Conservation (phyloP, 345 rosid species). For the Clarkia xantiana region DNA sequence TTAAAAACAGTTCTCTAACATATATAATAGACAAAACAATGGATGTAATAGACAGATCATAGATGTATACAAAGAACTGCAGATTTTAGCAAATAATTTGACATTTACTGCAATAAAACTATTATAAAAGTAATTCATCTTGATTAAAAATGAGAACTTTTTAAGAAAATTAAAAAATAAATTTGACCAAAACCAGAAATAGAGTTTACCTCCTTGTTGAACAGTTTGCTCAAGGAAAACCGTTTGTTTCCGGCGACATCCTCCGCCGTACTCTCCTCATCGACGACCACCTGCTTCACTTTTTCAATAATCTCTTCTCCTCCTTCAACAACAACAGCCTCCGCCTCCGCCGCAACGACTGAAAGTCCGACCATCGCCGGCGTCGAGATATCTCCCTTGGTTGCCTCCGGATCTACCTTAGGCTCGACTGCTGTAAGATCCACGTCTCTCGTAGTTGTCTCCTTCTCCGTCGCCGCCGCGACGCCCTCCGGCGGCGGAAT, state of each 20-base stretch:
- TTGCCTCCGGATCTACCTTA: background rate
- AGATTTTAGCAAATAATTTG: no score
- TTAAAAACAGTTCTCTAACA: no score
- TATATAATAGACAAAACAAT: no score
- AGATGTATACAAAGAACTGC: no score
- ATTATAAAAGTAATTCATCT: background rate
- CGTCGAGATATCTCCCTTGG: background rate
- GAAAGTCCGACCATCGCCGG: background rate
- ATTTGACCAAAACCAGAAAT: background rate
- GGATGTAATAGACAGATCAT: no score
- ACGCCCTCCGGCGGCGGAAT: slow-evolving; percentile 1
- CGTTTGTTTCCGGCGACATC: slow-evolving; percentile 2
- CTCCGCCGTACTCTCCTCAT: slow-evolving; percentile 1
- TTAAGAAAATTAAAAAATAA: background rate
- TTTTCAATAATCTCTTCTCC: background rate
- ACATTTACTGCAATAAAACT: no score
- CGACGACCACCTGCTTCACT: slow-evolving; percentile 3
- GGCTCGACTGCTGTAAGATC: background rate
- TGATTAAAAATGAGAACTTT: background rate
- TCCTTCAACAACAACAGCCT: background rate
- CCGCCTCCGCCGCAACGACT: background rate
- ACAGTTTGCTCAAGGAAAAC: slow-evolving; percentile 3
- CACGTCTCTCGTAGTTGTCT: background rate
- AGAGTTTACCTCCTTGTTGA: slow-evolving; percentile 7
- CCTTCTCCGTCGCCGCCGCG: background rate